These are phyloP conservation scores for Dysphania ambrosioides DNA, from an alignment of 148 eudicot species.

Conservation along the genomic window DNA sequence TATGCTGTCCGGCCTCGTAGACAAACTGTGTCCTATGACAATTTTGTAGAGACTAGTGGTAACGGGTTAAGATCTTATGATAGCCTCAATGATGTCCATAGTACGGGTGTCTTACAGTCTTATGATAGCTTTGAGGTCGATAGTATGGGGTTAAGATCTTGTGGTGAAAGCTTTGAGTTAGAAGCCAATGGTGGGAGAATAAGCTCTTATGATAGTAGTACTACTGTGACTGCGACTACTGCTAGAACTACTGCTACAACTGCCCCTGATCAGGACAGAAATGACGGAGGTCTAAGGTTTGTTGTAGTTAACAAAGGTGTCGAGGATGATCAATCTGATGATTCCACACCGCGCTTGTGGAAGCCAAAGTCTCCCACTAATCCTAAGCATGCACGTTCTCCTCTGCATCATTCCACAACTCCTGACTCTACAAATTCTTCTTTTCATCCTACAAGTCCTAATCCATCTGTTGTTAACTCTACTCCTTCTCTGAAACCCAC, in stretches of 20 bases:
- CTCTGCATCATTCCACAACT: constrained; percentile 23
- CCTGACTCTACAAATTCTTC: constrained; percentile 15
- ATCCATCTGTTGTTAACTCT: constrained; percentile 8
- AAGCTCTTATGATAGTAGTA: constrained; percentile 1
- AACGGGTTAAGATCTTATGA: constrained; percentile 23
- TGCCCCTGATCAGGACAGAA: not conserved
- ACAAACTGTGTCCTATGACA: constrained; percentile 29
- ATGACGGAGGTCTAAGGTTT: constrained; percentile 33
- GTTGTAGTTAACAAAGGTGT: constrained; percentile 19
- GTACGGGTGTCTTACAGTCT: constrained; percentile 8
- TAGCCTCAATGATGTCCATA: constrained; percentile 11
- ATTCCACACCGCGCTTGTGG: constrained; percentile 71
- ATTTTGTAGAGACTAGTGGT: constrained; percentile 6
- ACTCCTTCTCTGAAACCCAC: constrained; percentile 14
- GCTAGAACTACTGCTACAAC: not conserved
- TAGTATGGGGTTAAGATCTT: constrained; percentile 13
- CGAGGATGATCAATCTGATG: constrained; percentile 39
- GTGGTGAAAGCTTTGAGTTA: not conserved
- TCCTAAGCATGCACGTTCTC: constrained; percentile 17
- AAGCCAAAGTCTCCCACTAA: constrained; percentile 27
- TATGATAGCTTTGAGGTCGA: constrained; percentile 25
- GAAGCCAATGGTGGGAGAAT: constrained; percentile 22
- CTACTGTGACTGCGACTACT: not conserved
- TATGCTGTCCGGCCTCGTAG: constrained; percentile 23
- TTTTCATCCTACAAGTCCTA: constrained; percentile 25